Conservation (phyloP, 768 basidiomycete genomes). For the Tricholoma bakamatsutake region DNA sequence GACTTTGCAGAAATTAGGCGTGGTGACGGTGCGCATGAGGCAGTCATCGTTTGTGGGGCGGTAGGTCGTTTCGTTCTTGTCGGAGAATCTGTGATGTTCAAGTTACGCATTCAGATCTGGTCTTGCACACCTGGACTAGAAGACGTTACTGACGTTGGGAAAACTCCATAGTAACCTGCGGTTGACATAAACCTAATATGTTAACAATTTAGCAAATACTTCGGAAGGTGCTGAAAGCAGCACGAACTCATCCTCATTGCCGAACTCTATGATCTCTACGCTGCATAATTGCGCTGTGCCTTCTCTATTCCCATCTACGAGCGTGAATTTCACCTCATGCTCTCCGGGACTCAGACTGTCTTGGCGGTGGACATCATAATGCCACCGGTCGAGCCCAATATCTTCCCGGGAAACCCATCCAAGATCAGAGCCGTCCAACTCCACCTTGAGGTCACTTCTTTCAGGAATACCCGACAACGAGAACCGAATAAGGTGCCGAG, state of each 20-base stretch:
- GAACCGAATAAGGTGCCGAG: constrained; percentile 57
- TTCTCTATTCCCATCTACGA: constrained; percentile 41
- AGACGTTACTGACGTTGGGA: constrained; percentile 58
- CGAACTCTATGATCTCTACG: constrained; percentile 69
- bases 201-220: background rate
- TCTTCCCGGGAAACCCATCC: constrained; percentile 49
- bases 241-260: constrained; percentile 52
- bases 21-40: constrained; percentile 69
- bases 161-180: constrained; percentile 58
- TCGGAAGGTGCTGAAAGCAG: background rate
- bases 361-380: constrained; percentile 54
- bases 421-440: constrained; percentile 56
- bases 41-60: constrained; percentile 83
- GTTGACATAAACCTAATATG: constrained; percentile 51
- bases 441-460: constrained; percentile 45
- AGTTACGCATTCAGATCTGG: no score
- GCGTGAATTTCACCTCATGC: constrained; percentile 55
- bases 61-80: constrained; percentile 59
- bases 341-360: constrained; percentile 37
- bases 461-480: constrained; percentile 68
- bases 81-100: constrained; percentile 46
- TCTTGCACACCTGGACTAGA: background rate
- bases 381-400: constrained; percentile 70
- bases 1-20: constrained; percentile 68
- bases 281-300: constrained; percentile 72